These are phyloP conservation scores for Curvularia verruculosa DNA, from an alignment of 2,329 filamentous ascomycete genomes.

Conservation along the genomic window DNA sequence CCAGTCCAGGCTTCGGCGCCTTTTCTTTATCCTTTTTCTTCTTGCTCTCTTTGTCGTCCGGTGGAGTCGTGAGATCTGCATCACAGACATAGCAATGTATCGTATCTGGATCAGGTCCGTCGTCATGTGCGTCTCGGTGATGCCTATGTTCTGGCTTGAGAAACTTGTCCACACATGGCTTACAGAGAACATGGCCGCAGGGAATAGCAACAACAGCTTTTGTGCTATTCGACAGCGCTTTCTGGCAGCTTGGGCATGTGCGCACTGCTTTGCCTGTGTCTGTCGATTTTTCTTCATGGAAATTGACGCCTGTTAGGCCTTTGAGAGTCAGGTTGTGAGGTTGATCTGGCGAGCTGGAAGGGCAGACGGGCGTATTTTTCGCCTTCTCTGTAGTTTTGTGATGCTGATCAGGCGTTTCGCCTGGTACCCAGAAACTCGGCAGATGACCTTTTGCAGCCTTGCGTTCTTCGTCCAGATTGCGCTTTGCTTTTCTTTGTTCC, in stretches of 20 bases:
- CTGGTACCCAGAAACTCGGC: conserved; percentile 92
- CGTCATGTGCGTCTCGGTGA: conserved; percentile 61
- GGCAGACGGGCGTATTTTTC: conserved; percentile 76
- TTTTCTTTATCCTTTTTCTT: conserved; percentile 60
- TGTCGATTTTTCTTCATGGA: conserved; percentile 71
- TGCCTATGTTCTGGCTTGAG: conserved; percentile 58
- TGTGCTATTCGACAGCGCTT: conserved; percentile 79
- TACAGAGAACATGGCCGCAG: conserved; percentile 91
- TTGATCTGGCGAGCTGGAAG: conserved; percentile 69
- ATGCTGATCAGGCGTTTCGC: conserved; percentile 69
- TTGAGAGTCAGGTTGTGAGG: conserved; percentile 81
- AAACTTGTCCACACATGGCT: conserved; percentile 82
- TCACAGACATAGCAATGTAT: conserved; percentile 88
- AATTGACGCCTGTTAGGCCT: conserved; percentile 74
- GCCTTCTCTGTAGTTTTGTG: conserved; percentile 54
- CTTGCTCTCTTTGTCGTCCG: conserved; percentile 40
- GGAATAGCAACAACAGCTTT: conserved; percentile 83
- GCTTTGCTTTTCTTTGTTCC: conserved; percentile 73
- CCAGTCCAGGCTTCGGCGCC: conserved; percentile 71
- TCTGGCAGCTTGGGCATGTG: conserved; percentile 85
- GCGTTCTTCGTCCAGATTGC: conserved; percentile 74
- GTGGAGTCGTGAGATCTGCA: conserved; percentile 65
- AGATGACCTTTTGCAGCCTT: conserved; percentile 68
- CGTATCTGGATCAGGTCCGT: conserved; percentile 57
- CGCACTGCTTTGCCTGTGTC: conserved; percentile 56